A percentile compares a stretch with the other conserved stretches of the same genome.
phyloP scores from a whole-genome alignment of 2,329 filamentous ascomycete species.

The Thelonectria blattea region DNA sequence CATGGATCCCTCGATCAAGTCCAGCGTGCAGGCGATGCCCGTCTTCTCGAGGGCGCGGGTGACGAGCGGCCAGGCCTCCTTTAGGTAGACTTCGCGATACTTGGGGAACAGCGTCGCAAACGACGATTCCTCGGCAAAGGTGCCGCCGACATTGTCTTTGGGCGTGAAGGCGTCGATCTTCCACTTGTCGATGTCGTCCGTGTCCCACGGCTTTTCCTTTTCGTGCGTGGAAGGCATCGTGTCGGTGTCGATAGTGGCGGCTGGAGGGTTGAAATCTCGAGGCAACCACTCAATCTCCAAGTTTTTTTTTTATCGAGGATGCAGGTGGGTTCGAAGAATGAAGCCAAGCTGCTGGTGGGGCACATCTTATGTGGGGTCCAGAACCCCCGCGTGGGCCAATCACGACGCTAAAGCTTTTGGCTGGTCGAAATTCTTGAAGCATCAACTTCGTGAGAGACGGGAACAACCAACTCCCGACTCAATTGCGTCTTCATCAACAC shows the following conservation, averaged over 20 bases:
- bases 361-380: constrained; percentile 23
- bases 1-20: constrained; percentile 96
- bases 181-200: constrained; percentile 97
- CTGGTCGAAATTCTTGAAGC: constrained; percentile 39
- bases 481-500: constrained; percentile 23
- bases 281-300: constrained; percentile 22
- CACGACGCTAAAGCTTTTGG: constrained; percentile 18
- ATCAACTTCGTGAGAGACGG: constrained; percentile 14
- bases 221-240: constrained; percentile 88
- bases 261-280: constrained; percentile 11
- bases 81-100: constrained; percentile 93
- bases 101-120: constrained; percentile 91
- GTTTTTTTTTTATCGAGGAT: constrained; percentile 39
- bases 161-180: constrained; percentile 87
- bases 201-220: constrained; percentile 92
- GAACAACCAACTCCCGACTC: constrained; percentile 19
- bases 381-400: constrained; percentile 31
- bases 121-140: constrained; percentile 90
- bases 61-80: constrained; percentile 90
- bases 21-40: constrained; percentile 88
- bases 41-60: constrained; percentile 85
- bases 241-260: constrained; percentile 1
- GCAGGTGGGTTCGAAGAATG: constrained; percentile 15
- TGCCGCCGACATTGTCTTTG: constrained; percentile 83
- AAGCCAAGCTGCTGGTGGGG: constrained; percentile 26